phyloP scores from a whole-genome alignment of 1,284 basidiomycete genomes.

The Puccinia brachypodii region DNA sequence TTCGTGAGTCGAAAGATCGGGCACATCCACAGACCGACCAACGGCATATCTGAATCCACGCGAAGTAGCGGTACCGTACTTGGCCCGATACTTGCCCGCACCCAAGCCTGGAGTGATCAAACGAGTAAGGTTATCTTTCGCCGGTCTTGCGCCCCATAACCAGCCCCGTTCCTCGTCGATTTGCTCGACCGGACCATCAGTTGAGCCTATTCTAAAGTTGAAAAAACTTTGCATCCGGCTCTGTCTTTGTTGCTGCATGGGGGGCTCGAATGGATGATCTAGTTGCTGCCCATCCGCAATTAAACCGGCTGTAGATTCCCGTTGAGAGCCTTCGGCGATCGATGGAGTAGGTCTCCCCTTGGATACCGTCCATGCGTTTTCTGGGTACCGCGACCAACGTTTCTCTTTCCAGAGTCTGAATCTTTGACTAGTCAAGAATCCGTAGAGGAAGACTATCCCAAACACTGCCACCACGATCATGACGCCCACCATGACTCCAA shows the following conservation, averaged over 20 bases:
- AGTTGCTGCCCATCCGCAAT: not conserved
- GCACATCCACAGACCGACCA: constrained; percentile 2
- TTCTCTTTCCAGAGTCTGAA: constrained; percentile 19
- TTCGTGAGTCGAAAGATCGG: not conserved
- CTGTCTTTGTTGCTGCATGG: constrained; percentile 16
- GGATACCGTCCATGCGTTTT: not conserved
- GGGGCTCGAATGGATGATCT: not conserved
- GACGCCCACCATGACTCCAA: not conserved
- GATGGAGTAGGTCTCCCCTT: not conserved
- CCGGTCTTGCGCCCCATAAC: constrained; percentile 22
- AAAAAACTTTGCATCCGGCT: constrained; percentile 5
- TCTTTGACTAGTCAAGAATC: constrained; percentile 11
- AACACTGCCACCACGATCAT: not conserved
- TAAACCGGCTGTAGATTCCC: not conserved
- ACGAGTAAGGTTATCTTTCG: constrained; percentile 16
- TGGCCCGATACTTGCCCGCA: constrained; percentile 21
- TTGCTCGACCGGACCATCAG: constrained; percentile 2
- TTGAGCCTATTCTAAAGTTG: not conserved
- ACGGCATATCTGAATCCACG: constrained; percentile 13
- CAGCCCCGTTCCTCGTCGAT: constrained; percentile 37
- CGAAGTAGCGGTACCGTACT: not conserved
- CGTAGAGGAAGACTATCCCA: not conserved
- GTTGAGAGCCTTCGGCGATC: not conserved
- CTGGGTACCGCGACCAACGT: not conserved
- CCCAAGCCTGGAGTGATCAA: constrained; percentile 21